Evolutionary conservation across 768 basidiomycete genomes (phyloP), one percentile per base, ranked within the genome.

Genomic region (Austroboletus eburneus): DNA sequence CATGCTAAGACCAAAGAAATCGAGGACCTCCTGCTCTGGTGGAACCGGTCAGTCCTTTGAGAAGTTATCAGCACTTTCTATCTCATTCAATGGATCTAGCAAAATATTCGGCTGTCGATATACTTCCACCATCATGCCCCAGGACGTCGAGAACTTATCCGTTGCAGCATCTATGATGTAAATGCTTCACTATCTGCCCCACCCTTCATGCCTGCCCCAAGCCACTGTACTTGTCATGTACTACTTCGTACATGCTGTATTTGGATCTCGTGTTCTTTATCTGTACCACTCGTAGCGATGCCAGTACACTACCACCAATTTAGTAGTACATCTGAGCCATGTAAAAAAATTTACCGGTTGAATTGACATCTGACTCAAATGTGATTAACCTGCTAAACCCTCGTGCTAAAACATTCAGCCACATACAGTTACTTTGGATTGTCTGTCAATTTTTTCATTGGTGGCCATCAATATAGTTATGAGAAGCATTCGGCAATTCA

Each of bases 11-110:
- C 37, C 0, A 9, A 23, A 0, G 42, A 43, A 13, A 14, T 34
- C 14, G 29, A 43, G 1, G n/a, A 33, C 0, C 48, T 59, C 2
- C 44, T 59, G 4, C 23, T 32, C 14, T 56, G 46, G 53, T 55
- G 53, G 54, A 43, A 49, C 8, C 17, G 20, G 54, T 55, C 12
- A 52, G 53, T 33, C 4, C 16, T 3, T 14, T 13, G 22, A 2
- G 17, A 38, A 22, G 14, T 29, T 14, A 10, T 37, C 13, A n/a
- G 12, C 32, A n/a, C 12, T 6, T 3, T 5, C 13, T 21, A 17
- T 42, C 20, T 32, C 25, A 17, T 22, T 14, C n/a, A 2, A 22
- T n/a, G 29, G 29, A 33, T n/a, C 17, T 16, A 39, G 27, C 8
- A 32, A 21, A 6, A 10, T 32, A 29, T 39, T 45, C 18, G 21